Evolutionary conservation across 805 yeast species (phyloP), one percentile per base, ranked within the genome.

Genomic region (Ogataea ganodermae): DNA sequence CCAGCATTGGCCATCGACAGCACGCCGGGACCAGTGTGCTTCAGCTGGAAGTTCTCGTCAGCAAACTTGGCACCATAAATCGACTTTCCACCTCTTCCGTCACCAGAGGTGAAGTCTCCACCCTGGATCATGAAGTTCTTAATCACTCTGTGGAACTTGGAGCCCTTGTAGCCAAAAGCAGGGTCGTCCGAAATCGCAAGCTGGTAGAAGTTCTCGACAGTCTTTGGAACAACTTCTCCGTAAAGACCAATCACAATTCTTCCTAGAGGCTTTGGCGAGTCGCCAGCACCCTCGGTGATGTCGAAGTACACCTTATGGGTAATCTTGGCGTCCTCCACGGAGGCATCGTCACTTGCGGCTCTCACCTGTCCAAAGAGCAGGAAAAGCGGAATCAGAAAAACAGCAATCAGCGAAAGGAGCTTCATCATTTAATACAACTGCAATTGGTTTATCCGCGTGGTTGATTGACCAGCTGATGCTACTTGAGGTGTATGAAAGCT

Each of bases 221-320:
- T 91, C 69, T 85, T 86, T 58, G 95, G 96, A 32, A 85, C 92
- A 41, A 81, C 87, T 20, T 82, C 79, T 39, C 97, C 97, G 65
- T 83, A 92, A 44, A 92, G 76, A 10, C 97, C 98, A 66, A 92
- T 75, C 49, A 84, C 86, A 54, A 92, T 76, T 64, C 96, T 80
- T 39, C 98, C 98, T 38, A 91, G 71, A 4, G 72, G 60, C 66
- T 83, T 72, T 7, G 59, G 57, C 48, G 86, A 96, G 59, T 87
- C 90, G 56, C 61, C 61, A 45, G 81, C 94, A 50, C 89, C 97
- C 65, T 89, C 91, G 57, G 80, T 75, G 54, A 91, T 73, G 65
- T 92, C 97, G 60, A 91, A 90, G 72, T 74, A 92, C 27, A 92
- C 96, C 69, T 82, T 83, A 65, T 82, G 79, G 50, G 96, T 89